Conservation (phyloP, 169 alveolate genomes). For the Eimeria sp. region DNA sequence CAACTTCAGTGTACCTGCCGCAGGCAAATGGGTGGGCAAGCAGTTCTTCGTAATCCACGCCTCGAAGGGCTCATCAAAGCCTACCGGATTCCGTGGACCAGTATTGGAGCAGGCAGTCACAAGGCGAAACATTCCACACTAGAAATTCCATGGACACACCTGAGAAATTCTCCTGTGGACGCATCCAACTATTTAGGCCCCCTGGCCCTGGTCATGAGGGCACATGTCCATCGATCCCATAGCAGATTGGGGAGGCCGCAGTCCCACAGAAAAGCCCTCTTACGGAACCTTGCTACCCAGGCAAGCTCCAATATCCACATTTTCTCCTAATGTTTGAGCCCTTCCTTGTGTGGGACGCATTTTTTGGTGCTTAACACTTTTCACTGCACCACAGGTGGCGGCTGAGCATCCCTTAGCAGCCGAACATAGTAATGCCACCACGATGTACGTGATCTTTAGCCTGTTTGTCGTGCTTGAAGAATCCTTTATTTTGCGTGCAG, state of each 20-base stretch:
- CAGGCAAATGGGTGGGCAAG: background rate
- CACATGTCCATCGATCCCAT: constrained; percentile 62
- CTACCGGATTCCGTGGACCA: background rate
- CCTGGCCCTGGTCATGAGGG: constrained; percentile 48
- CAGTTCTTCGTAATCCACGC: background rate
- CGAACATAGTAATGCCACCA: background rate
- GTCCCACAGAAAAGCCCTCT: constrained; percentile 74
- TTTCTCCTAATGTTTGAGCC: background rate
- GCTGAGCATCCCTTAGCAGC: background rate
- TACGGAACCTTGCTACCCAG: constrained; percentile 79
- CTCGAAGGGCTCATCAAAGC: background rate
- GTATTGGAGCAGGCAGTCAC: background rate
- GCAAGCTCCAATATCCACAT: background rate
- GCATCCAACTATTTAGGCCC: background rate
- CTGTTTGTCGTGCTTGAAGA: background rate
- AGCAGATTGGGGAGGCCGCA: constrained; percentile 74
- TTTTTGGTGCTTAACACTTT: background rate
- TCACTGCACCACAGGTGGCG: background rate
- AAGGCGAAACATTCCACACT: background rate
- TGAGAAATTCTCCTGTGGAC: background rate
- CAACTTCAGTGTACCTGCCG: background rate
- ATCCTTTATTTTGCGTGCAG: constrained; percentile 4
- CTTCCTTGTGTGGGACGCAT: background rate
- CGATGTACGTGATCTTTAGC: background rate
- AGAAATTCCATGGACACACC: background rate